Conservation (phyloP, 2,329 filamentous ascomycete genomes). For the Penicillium sp. region DNA sequence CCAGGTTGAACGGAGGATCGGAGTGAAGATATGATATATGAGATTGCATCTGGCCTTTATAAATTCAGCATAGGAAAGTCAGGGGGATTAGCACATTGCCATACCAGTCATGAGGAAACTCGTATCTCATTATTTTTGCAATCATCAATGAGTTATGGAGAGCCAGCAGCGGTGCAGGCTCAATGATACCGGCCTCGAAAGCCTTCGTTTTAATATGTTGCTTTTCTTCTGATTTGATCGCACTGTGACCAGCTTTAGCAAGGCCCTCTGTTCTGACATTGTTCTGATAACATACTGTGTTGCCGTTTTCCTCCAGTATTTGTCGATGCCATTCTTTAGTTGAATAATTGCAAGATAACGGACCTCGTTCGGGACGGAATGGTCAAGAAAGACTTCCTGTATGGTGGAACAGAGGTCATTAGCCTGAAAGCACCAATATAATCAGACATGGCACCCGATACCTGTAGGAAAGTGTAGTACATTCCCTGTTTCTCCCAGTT, state of each 20-base stretch:
- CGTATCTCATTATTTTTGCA: slow-evolving; percentile 82
- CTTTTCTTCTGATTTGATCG: slow-evolving; percentile 68
- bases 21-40: slow-evolving; percentile 59
- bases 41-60: slow-evolving; percentile 48
- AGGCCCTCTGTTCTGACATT: neutral
- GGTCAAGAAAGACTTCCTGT: slow-evolving; percentile 77
- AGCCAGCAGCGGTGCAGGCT: slow-evolving; percentile 70
- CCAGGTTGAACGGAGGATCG: slow-evolving; percentile 52
- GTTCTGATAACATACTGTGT: slow-evolving; percentile 52
- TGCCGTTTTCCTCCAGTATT: slow-evolving; percentile 82
- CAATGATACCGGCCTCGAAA: slow-evolving; percentile 71
- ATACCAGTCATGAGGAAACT: slow-evolving; percentile 82
- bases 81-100: neutral
- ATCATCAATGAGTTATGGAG: slow-evolving; percentile 84
- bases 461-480: slow-evolving; percentile 68
- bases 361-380: slow-evolving; percentile 68
- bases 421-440: neutral
- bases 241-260: slow-evolving; percentile 41
- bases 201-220: slow-evolving; percentile 68
- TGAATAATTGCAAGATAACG: slow-evolving; percentile 90
- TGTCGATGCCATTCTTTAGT: slow-evolving; percentile 94
- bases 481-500: slow-evolving; percentile 65
- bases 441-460: slow-evolving; percentile 31
- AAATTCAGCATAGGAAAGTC: slow-evolving; percentile 8
- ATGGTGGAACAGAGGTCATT: neutral